These are phyloP conservation scores for Flaveria ramosissima DNA, from an alignment of 129 eudicot species.

Conservation along the genomic window DNA sequence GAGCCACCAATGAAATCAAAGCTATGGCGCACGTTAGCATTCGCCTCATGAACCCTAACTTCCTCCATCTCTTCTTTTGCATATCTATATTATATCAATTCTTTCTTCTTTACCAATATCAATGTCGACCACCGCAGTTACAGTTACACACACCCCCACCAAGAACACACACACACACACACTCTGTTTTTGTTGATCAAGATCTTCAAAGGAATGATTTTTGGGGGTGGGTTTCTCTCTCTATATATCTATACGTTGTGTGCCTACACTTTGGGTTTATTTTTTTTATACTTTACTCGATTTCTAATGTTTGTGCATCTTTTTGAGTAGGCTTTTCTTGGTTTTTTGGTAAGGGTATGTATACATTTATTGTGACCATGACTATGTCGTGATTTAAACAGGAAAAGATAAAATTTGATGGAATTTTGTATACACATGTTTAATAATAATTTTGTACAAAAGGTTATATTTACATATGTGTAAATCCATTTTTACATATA, in stretches of 20 bases:
- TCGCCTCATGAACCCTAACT: slow-evolving; percentile 59
- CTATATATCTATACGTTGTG: neutral
- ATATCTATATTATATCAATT: slow-evolving; percentile 30
- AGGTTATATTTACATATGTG: too few species aligned
- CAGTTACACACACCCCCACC: slow-evolving; percentile 17
- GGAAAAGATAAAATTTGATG: neutral
- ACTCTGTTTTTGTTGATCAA: slow-evolving; percentile 32
- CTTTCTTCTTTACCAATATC: slow-evolving; percentile 15
- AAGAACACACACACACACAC: slow-evolving; percentile 27
- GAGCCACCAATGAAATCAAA: slow-evolving; percentile 56
- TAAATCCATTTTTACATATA: too few species aligned
- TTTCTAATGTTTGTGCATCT: slow-evolving; percentile 19
- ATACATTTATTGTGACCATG: slow-evolving; percentile 22
- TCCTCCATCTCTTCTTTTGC: slow-evolving; percentile 62
- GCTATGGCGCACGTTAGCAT: slow-evolving; percentile 73
- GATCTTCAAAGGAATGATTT: slow-evolving; percentile 45
- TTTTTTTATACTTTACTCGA: neutral
- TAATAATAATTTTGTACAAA: too few species aligned
- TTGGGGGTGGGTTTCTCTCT: slow-evolving; percentile 22
- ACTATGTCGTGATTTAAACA: too few species aligned
- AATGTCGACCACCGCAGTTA: slow-evolving; percentile 2
- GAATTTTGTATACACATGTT: neutral
- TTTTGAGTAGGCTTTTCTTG: slow-evolving; percentile 9
- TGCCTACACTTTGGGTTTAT: too few species aligned
- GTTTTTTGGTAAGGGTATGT: slow-evolving; percentile 31